These are phyloP conservation scores for Cymodocea nodosa DNA, from an alignment of 116 monocot genomes.

Conservation along the genomic window DNA sequence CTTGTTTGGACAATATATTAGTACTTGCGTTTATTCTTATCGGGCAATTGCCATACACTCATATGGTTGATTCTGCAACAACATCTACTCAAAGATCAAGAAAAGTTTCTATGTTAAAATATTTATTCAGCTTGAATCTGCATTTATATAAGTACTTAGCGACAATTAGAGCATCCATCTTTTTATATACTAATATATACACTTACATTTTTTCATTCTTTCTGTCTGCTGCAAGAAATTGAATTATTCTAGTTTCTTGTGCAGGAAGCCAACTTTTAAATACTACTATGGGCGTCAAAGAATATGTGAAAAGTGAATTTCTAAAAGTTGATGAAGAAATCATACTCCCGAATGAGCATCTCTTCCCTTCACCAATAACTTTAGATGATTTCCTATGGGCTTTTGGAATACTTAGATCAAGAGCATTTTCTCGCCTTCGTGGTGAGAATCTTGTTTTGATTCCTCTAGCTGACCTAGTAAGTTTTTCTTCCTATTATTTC, in stretches of 20 bases:
- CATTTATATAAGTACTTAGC: no score
- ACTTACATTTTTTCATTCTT: no score
- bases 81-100: no score
- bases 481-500: not conserved
- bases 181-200: no score
- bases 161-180: no score
- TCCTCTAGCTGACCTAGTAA: conserved; percentile 94
- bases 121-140: no score
- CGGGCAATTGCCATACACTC: no score
- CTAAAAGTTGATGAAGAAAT: conserved; percentile 52
- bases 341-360: conserved; percentile 41
- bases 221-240: not conserved
- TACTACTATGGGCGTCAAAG: conserved; percentile 65
- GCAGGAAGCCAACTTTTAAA: conserved; percentile 84
- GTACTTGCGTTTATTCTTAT: no score
- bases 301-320: conserved; percentile 73
- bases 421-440: conserved; percentile 73
- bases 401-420: conserved; percentile 82
- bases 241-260: conserved; percentile 12
- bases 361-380: conserved; percentile 59
- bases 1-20: no score
- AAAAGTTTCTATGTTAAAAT: no score
- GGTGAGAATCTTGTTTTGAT: conserved; percentile 81
- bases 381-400: conserved; percentile 70
- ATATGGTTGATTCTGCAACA: no score